Evolutionary conservation across 176 grass and related monocot genomes (phyloP).

Genomic region (Miscanthus lutarioriparius): DNA sequence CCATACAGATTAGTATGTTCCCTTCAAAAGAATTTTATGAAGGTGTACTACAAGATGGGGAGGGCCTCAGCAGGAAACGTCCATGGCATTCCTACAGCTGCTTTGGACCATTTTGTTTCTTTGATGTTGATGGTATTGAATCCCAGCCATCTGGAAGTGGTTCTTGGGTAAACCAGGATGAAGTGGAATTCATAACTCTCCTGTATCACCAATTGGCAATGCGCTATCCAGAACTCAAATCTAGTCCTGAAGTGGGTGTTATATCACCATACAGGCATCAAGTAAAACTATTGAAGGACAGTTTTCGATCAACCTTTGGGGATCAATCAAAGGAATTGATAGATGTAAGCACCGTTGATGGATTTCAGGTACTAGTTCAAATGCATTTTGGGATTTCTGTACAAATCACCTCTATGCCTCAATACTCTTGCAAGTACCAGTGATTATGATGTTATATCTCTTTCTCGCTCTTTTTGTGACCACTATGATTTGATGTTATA

Average conservation of each 20-base stretch:
- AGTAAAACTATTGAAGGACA: conserved; percentile 73
- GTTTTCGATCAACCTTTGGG: conserved; percentile 78
- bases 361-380: conserved; percentile 69
- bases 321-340: conserved; percentile 78
- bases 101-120: conserved; percentile 92
- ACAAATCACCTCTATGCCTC: background rate
- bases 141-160: conserved; percentile 74
- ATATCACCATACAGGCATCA: conserved; percentile 91
- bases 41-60: conserved; percentile 71
- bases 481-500: background rate
- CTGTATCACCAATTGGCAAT: conserved; percentile 75
- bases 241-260: conserved; percentile 67
- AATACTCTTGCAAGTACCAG: conserved; percentile 11
- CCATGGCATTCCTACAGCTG: conserved; percentile 76
- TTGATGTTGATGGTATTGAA: conserved; percentile 89
- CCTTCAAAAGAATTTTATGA: conserved; percentile 97
- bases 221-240: conserved; percentile 69
- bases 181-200: conserved; percentile 84
- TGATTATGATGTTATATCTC: conserved; percentile 27
- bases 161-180: conserved; percentile 85
- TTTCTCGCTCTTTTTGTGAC: background rate
- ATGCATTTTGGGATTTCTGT: background rate
- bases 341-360: conserved; percentile 96
- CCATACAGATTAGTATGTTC: conserved; percentile 84
- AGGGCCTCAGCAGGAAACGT: conserved; percentile 56